phyloP scores from a whole-genome alignment of 176 grass and related monocot species.

The Eragrostis nindensis region DNA sequence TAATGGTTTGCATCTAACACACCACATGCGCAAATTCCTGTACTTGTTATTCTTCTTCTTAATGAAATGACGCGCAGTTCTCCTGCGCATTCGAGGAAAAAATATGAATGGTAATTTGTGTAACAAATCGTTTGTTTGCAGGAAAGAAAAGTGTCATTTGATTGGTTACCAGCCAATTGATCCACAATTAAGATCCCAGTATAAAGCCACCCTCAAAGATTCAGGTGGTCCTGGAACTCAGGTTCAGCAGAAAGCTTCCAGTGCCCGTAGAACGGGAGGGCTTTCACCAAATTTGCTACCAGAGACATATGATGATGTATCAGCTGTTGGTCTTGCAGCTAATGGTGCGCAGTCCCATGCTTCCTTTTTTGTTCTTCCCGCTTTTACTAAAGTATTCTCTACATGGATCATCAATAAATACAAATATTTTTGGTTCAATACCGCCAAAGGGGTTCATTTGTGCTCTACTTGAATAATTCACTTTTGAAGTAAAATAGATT shows the following conservation, averaged over 20 bases:
- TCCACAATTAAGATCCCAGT: slow-evolving; percentile 52
- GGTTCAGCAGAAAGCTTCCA: slow-evolving; percentile 40
- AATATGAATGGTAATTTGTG: background rate
- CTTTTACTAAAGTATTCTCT: slow-evolving; percentile 19
- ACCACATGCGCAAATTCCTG: no score
- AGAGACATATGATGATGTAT: slow-evolving; percentile 42
- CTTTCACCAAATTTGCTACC: slow-evolving; percentile 51
- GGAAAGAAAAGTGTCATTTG: slow-evolving; percentile 79
- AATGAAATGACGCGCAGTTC: no score
- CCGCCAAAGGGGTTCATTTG: background rate
- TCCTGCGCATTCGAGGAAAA: no score
- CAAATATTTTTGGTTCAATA: slow-evolving; percentile 11
- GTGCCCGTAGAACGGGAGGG: slow-evolving; percentile 26
- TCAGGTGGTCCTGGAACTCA: slow-evolving; percentile 30
- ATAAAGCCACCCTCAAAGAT: slow-evolving; percentile 60
- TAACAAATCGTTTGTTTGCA: slow-evolving; percentile 37
- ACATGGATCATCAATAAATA: slow-evolving; percentile 13
- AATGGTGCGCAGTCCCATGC: slow-evolving; percentile 29
- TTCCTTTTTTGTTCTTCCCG: background rate
- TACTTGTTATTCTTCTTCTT: no score
- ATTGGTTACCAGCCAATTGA: slow-evolving; percentile 71
- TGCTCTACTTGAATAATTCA: background rate
- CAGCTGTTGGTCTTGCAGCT: slow-evolving; percentile 34
- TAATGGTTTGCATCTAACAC: background rate
- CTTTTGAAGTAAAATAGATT: slow-evolving; percentile 9